phyloP scores from a whole-genome alignment of 2,329 filamentous ascomycete species.

The Beauveria sp. region DNA sequence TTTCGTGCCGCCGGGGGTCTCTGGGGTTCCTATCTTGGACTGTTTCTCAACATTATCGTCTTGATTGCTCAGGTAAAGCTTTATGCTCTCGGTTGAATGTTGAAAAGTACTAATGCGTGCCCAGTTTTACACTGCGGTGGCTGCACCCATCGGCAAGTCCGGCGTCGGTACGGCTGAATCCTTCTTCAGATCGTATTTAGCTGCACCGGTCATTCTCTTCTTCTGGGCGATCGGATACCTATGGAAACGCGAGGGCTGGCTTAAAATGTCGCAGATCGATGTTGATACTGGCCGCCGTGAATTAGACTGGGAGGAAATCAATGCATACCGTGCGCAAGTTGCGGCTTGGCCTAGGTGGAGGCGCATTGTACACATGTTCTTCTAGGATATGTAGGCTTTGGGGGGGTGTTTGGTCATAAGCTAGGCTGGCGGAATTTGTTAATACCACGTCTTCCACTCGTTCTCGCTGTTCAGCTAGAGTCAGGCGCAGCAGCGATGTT shows the following conservation, averaged over 20 bases:
- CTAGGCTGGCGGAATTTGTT: not conserved
- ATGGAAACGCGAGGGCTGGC: slow-evolving; percentile 59
- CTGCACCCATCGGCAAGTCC: slow-evolving; percentile 22
- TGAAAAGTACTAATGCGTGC: not conserved
- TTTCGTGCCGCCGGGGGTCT: slow-evolving; percentile 55
- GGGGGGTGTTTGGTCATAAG: not conserved
- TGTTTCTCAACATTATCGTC: slow-evolving; percentile 47
- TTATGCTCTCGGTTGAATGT: not conserved
- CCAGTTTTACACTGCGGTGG: slow-evolving; percentile 44
- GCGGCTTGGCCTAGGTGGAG: slow-evolving; percentile 46
- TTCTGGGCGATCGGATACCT: slow-evolving; percentile 53
- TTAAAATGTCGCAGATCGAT: slow-evolving; percentile 54
- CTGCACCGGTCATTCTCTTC: slow-evolving; percentile 43
- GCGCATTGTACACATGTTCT: slow-evolving; percentile 28
- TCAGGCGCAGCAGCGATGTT: no score
- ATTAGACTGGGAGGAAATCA: slow-evolving; percentile 58
- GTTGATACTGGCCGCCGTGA: slow-evolving; percentile 59
- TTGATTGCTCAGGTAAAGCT: slow-evolving; percentile 44
- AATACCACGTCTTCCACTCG: not conserved
- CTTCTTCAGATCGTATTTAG: slow-evolving; percentile 51
- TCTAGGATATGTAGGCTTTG: slow-evolving; percentile 13
- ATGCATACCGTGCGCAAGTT: slow-evolving; percentile 42
- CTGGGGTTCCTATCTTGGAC: slow-evolving; percentile 55
- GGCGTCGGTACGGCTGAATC: slow-evolving; percentile 34
- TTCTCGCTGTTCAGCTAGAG: no score